A percentile compares a stretch with the other conserved stretches of the same genome.
Evolutionary conservation across 1,139 yeast genomes (phyloP).

Genomic region (Geotrichum europaeum): DNA sequence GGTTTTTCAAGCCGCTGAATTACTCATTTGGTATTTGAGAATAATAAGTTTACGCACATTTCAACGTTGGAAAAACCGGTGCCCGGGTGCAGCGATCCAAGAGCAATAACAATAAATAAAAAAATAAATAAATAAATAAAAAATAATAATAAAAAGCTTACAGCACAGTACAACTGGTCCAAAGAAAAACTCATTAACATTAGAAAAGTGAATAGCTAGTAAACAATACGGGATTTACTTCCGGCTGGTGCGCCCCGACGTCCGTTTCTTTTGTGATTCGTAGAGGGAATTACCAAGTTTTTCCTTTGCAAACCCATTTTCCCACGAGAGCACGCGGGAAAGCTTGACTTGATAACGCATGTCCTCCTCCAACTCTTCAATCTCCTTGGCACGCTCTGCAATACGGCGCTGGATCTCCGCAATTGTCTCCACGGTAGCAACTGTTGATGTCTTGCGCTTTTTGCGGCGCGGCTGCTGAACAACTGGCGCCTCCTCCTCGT

Average conservation of each 20-base stretch:
- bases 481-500: not conserved
- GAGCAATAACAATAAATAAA: not conserved
- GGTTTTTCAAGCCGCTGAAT: not conserved
- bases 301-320: slow-evolving; percentile 16
- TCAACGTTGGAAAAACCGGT: not conserved
- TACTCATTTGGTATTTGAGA: not conserved
- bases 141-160: not conserved
- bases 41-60: not conserved
- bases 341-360: slow-evolving; percentile 9
- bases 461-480: not conserved
- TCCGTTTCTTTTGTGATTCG: slow-evolving; percentile 1
- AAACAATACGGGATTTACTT: not conserved
- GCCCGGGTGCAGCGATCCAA: not conserved
- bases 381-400: not conserved
- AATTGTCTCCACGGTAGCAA: not conserved
- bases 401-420: not conserved
- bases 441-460: slow-evolving; percentile 7
- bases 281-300: slow-evolving; percentile 9
- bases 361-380: slow-evolving; percentile 1
- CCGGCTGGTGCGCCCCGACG: not conserved
- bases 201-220: not conserved
- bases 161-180: no score
- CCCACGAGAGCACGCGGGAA: slow-evolving; percentile 17
- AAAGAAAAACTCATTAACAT: not conserved
- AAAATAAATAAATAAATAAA: not conserved